Base-by-base conservation (phyloP, 2,329 filamentous ascomycete species). In the Hypoxylon sp. region DNA sequence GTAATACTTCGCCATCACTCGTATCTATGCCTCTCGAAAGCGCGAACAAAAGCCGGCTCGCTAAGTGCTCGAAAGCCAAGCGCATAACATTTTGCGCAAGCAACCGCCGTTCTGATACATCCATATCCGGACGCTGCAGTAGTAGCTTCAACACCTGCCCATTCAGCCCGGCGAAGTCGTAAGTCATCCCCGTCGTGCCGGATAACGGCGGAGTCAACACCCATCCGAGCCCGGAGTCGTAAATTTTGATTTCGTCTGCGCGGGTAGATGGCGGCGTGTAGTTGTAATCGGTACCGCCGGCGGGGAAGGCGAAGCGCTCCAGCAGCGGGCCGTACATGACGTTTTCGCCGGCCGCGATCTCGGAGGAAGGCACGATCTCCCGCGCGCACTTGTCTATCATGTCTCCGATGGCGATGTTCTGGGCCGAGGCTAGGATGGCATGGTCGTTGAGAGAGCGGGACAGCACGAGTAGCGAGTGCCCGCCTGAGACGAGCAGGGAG, bases 351-450 rank as follows among this genome's bases (percentile, higher is more conserved):
- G 78, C 77, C 17, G 84, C 80, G 22, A 95, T 79, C 2, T 90
- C 70, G 0, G 84, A 79, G 0, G 81, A 26, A 0, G 94, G 95
- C 0, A 98, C 81, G 63, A 98, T 88, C 14, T 86, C 84, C 51
- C 96, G 89, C 6, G 93, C 94, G 63, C 90, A 87, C 81, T 98
- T 97, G 83, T 99, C 96, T 35, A 99, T 83, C 74, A 92, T 89
- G 80, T 97, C 93, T 53, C 96, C 96, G 65, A 98, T 83, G n/a
- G 96, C 94, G 69, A 94, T 90, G 80, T 97, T 94, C n/a, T 81
- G 81, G 0, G 92, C 92, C 14, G 87, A 84, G 17, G 91, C 94
- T 26, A 98, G 81, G 65, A 97, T 88, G 51, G 83, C 81, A 80
- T 98, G 95, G 26, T 90, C 83, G 26, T 85, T 88, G 1, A 96